A percentile compares a stretch with the other conserved stretches of the same genome.
Conservation (phyloP, 805 yeast genomes). For the Sugiyamaella boreocaroliniensis region DNA sequence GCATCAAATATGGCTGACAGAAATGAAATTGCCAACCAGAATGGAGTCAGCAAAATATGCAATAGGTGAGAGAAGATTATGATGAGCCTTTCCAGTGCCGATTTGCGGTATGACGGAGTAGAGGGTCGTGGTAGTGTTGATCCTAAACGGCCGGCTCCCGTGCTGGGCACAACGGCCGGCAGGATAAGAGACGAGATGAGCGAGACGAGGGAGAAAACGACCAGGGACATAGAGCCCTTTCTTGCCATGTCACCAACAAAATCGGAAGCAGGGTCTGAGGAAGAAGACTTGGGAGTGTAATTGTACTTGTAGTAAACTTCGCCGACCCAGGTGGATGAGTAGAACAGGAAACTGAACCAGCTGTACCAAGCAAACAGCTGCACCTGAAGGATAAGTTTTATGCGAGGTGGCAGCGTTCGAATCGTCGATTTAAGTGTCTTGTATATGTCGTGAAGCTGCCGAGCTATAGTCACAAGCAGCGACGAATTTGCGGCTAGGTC, state of each 20-base stretch:
- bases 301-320: constrained; percentile 44
- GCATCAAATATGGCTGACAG: neutral
- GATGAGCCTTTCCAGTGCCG: neutral
- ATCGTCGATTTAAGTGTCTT: constrained; percentile 12
- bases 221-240: constrained; percentile 30
- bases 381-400: constrained; percentile 45
- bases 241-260: constrained; percentile 28
- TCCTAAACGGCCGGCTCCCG: neutral
- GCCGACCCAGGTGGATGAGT: constrained; percentile 61
- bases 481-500: neutral
- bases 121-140: neutral
- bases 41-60: neutral
- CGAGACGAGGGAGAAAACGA: constrained; percentile 43
- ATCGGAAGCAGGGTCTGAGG: constrained; percentile 21
- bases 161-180: constrained; percentile 15
- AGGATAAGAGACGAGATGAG: constrained; percentile 29
- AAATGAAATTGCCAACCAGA: neutral
- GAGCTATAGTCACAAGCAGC: neutral
- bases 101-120: neutral
- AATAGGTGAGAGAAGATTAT: neutral
- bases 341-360: constrained; percentile 59
- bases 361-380: constrained; percentile 67
- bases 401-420: constrained; percentile 40
- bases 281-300: neutral
- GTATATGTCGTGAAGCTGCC: constrained; percentile 6